Percentiles rank a stretch among this genome's conserved stretches.
phyloP scores from a whole-genome alignment of 306 rosid species.

The Leucaena leucocephala region DNA sequence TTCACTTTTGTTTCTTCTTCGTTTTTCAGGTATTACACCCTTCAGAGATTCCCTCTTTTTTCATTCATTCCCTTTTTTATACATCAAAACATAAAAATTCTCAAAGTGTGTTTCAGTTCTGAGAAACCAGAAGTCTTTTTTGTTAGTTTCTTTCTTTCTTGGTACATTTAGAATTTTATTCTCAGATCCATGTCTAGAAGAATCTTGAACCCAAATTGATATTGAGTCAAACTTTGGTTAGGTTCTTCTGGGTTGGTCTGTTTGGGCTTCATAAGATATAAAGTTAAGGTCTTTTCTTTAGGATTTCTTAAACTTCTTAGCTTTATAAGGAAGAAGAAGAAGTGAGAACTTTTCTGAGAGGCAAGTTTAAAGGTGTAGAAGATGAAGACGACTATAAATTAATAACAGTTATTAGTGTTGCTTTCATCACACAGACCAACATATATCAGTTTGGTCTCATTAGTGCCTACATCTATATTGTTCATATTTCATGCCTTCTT shows the following conservation, averaged over 20 bases:
- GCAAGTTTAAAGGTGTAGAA: slow-evolving; percentile 24
- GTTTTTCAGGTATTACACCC: slow-evolving; percentile 52
- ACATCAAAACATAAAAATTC: background rate
- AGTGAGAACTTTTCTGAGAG: slow-evolving; percentile 39
- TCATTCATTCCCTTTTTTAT: background rate
- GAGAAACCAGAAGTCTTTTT: slow-evolving; percentile 1
- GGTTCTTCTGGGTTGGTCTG: slow-evolving; percentile 29
- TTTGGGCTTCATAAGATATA: slow-evolving; percentile 26
- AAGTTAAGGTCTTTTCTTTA: slow-evolving; percentile 29
- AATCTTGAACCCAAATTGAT: background rate
- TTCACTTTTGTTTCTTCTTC: slow-evolving; percentile 50
- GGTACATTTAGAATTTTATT: background rate
- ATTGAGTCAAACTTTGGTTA: background rate
- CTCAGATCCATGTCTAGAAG: background rate
- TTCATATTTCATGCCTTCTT: slow-evolving; percentile 38
- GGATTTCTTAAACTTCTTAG: slow-evolving; percentile 34
- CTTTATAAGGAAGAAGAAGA: slow-evolving; percentile 40
- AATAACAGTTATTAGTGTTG: slow-evolving; percentile 29
- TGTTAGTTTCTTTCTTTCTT: background rate
- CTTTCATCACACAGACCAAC: slow-evolving; percentile 50
- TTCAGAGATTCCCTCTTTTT: background rate
- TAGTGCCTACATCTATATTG: slow-evolving; percentile 42
- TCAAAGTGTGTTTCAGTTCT: slow-evolving; percentile 32
- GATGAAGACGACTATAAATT: slow-evolving; percentile 35
- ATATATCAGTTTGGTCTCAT: slow-evolving; percentile 44